Evolutionary conservation across 805 yeast genomes (phyloP), one percentile per base, ranked within the genome.

Genomic region (Clavispora phyllophila): DNA sequence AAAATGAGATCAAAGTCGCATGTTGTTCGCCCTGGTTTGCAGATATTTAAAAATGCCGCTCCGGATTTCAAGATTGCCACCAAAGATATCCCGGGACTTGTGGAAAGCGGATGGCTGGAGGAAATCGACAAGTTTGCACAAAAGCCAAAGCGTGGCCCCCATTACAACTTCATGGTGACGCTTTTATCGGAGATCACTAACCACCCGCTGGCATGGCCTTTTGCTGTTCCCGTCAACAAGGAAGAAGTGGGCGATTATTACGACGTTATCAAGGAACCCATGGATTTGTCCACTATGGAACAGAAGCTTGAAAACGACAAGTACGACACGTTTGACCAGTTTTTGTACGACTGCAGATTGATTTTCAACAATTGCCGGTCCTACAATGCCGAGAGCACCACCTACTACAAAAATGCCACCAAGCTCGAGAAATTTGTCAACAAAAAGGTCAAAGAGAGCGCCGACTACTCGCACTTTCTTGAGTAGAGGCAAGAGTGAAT

Each of bases 151-250:
- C 72, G 96, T 43, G 87, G 95, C 2, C 96, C 97, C 9, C 97
- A 93, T 66, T 87, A 87, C 66, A 93, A 93, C 36, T 84, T 85
- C 48, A 90, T 93, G 95, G 87, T 87, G 54, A 88, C 88, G 43
- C 65, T 93, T 14, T 72, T 93, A 33, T 80, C 88, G 6, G 99
- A 93, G 57, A 62, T 93, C 68, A 93, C 87, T 57, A 88, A 87
- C 59, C 96, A 93, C 63, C 95, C 98, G 0, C 87, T 96, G 4
- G 91, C 97, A 22, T 93, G 99, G 99, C 99, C 99, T 29, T 93
- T 93, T 65, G 79, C 89, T 36, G 84, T 81, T 42, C 96, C 99
- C 2, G 99, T 93, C 12, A 87, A 85, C 61, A 81, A 78, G 58
- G 95, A 87, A 32, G 99, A 93, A 60, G 99, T 93, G 9, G 88